Base-by-base conservation (phyloP, 2,329 filamentous ascomycete species). In the Trichoderma gracile region DNA sequence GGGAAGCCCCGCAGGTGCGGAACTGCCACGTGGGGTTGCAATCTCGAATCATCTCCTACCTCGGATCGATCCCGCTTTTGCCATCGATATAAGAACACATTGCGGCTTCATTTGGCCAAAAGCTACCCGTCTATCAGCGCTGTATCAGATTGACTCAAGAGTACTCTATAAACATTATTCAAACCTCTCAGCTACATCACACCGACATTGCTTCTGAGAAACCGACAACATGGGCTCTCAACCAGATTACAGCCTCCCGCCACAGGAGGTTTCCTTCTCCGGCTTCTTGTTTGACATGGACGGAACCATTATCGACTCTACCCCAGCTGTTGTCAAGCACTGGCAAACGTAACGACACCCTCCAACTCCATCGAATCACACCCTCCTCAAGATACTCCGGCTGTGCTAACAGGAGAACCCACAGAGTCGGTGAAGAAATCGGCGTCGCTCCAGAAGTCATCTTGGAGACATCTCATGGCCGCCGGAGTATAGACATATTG, bases 381-480 rank as follows among this genome's bases (percentile, higher is more conserved):
- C 38, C 40, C n/a, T 17, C 15, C 5, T 1, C 49, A 14, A 21
- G 17, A 49, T 17, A 30, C n/a, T 40, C 6, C 33, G 33, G 12
- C 2, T 45, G 21, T 50, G 56, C 49, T 56, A 65, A 63, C 25
- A 33, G 17, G 54, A 17, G 30, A n/a, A 5, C 17, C 19, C 12
- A 27, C 71, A 92, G 89, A n/a, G 84, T 93, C 68, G 93, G 90
- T 56, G 83, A 85, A 10, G 91, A 97, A 74, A 89, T 98, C 71
- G 91, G 91, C 25, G 89, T 97, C 23, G 86, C 92, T 69, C 91
- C 92, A n/a, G 83, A 89, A 54, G 85, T 89, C 52, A 98, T 99
- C 71, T 84, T 98, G 27, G 85, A 92, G 71, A 96, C 92, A 10
- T 97, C 93, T 5, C 95, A 99, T 77, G 95, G 95, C 67, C 87